These are phyloP conservation scores for Cyberlindnera misumaiensis DNA, from an alignment of 805 yeast genomes.

Conservation along the genomic window DNA sequence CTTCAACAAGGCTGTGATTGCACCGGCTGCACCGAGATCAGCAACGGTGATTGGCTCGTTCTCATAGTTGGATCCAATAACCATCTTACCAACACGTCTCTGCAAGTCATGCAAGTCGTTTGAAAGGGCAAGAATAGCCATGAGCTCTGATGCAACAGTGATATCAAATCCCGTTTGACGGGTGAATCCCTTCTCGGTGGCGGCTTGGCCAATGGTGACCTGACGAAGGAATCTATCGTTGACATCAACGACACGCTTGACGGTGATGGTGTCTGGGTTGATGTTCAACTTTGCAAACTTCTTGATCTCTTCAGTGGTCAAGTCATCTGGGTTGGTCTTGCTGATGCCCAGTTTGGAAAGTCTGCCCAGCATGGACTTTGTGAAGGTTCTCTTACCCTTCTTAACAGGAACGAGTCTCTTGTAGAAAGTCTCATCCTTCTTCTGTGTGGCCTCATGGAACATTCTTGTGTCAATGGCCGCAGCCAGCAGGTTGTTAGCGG, in stretches of 20 bases:
- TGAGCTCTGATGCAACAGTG: slow-evolving; percentile 78
- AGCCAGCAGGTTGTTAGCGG: slow-evolving; percentile 74
- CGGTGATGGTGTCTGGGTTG: slow-evolving; percentile 72
- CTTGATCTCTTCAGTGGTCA: slow-evolving; percentile 61
- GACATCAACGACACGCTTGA: slow-evolving; percentile 82
- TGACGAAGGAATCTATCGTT: slow-evolving; percentile 77
- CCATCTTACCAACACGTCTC: slow-evolving; percentile 68
- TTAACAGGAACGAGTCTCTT: slow-evolving; percentile 70
- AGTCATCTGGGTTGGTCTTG: slow-evolving; percentile 65
- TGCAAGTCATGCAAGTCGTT: slow-evolving; percentile 66
- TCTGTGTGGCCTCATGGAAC: slow-evolving; percentile 76
- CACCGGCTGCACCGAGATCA: slow-evolving; percentile 83
- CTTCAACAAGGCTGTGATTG: slow-evolving; percentile 71
- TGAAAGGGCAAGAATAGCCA: slow-evolving; percentile 78
- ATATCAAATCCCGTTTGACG: slow-evolving; percentile 78
- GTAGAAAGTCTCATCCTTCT: slow-evolving; percentile 61
- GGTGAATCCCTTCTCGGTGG: slow-evolving; percentile 69
- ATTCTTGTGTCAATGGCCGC: slow-evolving; percentile 85
- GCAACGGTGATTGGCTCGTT: slow-evolving; percentile 78
- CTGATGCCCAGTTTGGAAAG: slow-evolving; percentile 59
- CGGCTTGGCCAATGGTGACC: slow-evolving; percentile 73
- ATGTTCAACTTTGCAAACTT: slow-evolving; percentile 65
- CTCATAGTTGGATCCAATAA: slow-evolving; percentile 58
- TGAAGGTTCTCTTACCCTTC: slow-evolving; percentile 62
- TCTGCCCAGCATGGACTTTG: slow-evolving; percentile 62